Evolutionary conservation across 2,329 filamentous ascomycete species (phyloP).

Genomic region (Trichoderma sp.): DNA sequence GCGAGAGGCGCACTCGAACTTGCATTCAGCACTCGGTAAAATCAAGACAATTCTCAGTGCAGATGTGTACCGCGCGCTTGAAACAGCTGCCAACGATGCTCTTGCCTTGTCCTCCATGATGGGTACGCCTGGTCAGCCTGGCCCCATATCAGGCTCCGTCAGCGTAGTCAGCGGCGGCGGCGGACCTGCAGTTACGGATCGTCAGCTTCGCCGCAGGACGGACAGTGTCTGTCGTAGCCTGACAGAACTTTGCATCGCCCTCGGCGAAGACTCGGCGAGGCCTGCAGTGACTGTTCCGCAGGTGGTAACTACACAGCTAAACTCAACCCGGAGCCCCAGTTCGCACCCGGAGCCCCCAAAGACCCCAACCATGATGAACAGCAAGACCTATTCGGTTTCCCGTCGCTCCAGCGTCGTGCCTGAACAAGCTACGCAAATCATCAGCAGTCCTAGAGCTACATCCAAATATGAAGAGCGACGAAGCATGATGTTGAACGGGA

Average conservation of each 20-base stretch:
- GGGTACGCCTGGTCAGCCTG: slow-evolving; percentile 68
- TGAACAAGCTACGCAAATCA: slow-evolving; percentile 43
- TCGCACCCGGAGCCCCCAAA: slow-evolving; percentile 3
- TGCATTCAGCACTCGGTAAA: slow-evolving; percentile 80
- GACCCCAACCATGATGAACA: slow-evolving; percentile 40
- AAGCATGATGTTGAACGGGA: slow-evolving; percentile 48
- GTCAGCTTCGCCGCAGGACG: slow-evolving; percentile 84
- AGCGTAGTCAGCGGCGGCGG: slow-evolving; percentile 55
- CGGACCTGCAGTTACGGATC: slow-evolving; percentile 64
- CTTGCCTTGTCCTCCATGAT: slow-evolving; percentile 77
- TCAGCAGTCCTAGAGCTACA: slow-evolving; percentile 49
- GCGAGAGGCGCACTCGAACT: slow-evolving; percentile 70
- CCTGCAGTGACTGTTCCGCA: slow-evolving; percentile 20
- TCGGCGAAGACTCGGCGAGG: slow-evolving; percentile 62
- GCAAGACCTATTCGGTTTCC: slow-evolving; percentile 47
- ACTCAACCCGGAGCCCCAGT: neutral
- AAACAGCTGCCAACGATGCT: slow-evolving; percentile 80
- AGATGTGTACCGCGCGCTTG: slow-evolving; percentile 76
- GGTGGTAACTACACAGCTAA: slow-evolving; percentile 10
- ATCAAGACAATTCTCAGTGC: slow-evolving; percentile 68
- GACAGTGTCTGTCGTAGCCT: slow-evolving; percentile 91
- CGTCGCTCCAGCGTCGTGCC: slow-evolving; percentile 42
- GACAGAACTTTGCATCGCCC: slow-evolving; percentile 85
- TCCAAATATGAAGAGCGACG: slow-evolving; percentile 58
- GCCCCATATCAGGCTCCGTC: slow-evolving; percentile 66